Percentiles rank a stretch among this genome's conserved stretches.
These are phyloP conservation scores for Chrysanthemum lavandulifolium DNA, from an alignment of 129 eudicot species.

Conservation along the genomic window DNA sequence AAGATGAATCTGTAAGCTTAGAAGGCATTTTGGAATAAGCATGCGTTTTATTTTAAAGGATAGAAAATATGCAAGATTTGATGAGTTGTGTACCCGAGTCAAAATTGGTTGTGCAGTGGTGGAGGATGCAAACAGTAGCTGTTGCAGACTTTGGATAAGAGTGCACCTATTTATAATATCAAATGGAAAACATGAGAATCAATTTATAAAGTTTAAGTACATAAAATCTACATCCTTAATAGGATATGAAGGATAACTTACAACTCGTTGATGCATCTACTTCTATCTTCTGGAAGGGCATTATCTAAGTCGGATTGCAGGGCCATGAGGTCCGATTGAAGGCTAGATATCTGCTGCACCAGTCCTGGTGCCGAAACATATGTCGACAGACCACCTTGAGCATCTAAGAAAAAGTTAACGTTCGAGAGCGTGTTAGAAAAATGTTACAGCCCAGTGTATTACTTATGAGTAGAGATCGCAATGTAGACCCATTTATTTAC, in stretches of 20 bases:
- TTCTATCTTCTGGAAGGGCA: slow-evolving; percentile 93
- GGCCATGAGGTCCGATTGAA: slow-evolving; percentile 77
- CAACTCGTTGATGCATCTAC: slow-evolving; percentile 91
- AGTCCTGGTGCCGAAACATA: slow-evolving; percentile 97
- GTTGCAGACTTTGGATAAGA: slow-evolving; percentile 92
- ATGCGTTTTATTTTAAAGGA: neutral
- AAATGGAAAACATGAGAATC: slow-evolving; percentile 9
- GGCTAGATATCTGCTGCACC: slow-evolving; percentile 84
- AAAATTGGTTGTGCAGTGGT: slow-evolving; percentile 95
- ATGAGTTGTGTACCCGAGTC: slow-evolving; percentile 62
- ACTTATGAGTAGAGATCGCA: no score
- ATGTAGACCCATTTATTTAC: no score
- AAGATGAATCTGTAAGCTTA: neutral
- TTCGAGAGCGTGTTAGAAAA: neutral
- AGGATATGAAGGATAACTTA: slow-evolving; percentile 38
- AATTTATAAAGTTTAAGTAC: neutral
- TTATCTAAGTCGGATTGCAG: slow-evolving; percentile 90
- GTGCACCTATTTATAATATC: slow-evolving; percentile 57
- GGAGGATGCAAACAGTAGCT: slow-evolving; percentile 88
- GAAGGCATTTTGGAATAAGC: neutral
- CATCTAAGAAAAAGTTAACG: slow-evolving; percentile 41
- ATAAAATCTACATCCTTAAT: neutral
- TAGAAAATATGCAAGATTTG: neutral
- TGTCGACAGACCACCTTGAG: slow-evolving; percentile 83
- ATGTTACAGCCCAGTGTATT: neutral